Evolutionary conservation across 2,329 filamentous ascomycete genomes (phyloP), one percentile per base, ranked within the genome.

Genomic region (Arthrobotrys conoides): DNA sequence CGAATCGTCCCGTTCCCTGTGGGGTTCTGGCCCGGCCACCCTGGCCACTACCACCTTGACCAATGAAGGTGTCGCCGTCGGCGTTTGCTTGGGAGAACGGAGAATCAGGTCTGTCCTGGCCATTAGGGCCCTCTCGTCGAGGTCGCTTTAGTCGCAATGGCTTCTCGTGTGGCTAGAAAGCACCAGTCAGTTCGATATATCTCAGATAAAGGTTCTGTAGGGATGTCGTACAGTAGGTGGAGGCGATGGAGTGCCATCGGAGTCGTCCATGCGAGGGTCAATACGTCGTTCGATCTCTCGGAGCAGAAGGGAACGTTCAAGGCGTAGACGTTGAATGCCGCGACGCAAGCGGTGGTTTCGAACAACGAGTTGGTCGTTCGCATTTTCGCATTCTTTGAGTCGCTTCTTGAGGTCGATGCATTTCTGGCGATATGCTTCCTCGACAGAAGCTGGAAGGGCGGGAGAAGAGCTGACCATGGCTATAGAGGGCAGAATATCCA

Each of bases 401-500:
- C 96, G 92, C 82, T 93, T 92, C 86, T 96, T 96, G 22, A 99
- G 89, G 82, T 96, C 92, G 83, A 97, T 93, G 85, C 95, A 98
- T 89, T 99, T 98, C 81, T 93, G 90, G 83, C 96, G 94, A 86
- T 98, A 99, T 64, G 95, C 94, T 84, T 95, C 92, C 85, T 99
- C 95, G 80, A 98, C 94, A 16, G 94, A 97, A 16, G 96, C 95
- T 20, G 95, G 93, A 3, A 92, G 87, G 48, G 89, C 85, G 16
- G 90, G 89, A 51, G 81, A 80, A 22, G 80, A 81, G 57, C 67
- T 78, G 53, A 78, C 75, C 75, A 78, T 78, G 55, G 75, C 63
- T 72, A 49, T 3, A 57, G 18, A 16, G 27, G 20, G 10, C 14
- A 24, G 20, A 18, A 20, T 33, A 30, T n/a, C 41, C 51, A 22